Evolutionary conservation across 257 asterid genomes (phyloP), one percentile per base, ranked within the genome.

Genomic region (Avicennia marina): DNA sequence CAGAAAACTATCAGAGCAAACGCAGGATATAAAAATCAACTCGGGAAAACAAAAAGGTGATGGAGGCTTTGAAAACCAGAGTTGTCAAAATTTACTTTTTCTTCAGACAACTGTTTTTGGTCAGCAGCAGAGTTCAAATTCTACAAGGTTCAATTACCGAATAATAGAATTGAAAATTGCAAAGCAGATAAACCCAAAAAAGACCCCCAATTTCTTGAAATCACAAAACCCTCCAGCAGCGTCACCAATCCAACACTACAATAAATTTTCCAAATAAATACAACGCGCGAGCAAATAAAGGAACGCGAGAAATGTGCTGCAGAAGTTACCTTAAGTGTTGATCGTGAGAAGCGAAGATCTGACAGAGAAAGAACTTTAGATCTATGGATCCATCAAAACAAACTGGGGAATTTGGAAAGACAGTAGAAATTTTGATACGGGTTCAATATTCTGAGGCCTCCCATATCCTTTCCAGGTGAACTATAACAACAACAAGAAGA

Each of bases 311-410:
- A 53, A 20, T 34, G 45, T 8, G 66, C 57, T 6, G 40, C 60
- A 59, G 42, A 55, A 51, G 63, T 68, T 58, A 85, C 94, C 89
- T 81, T 51, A 34, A 4, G 24, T 69, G 65, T 20, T 59, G 58
- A 69, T 62, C 62, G 57, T 18, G 7, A 32, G 27, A 19, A 17
- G 43, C 32, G 71, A 72, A 71, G 90, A 84, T 90, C 95, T 74
- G 81, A 65, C 66, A 63, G 74, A 53, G 74, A 62, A 69, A 63
- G 75, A 57, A 66, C 60, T 56, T 56, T 78, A 76, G 97, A 89
- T 81, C 87, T 80, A 66, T 33, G 84, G 85, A 82, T 80, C 87
- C 65, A 59, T 66, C 75, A 71, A 79, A 73, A 77, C 77, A 51
- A 65, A 68, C 17, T 2, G 29, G 60, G 16, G 26, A 45, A 31